Percentiles rank a stretch among this genome's conserved stretches.
phyloP scores from a whole-genome alignment of 805 yeast genomes.

The Kurtzmaniella cleridarum region DNA sequence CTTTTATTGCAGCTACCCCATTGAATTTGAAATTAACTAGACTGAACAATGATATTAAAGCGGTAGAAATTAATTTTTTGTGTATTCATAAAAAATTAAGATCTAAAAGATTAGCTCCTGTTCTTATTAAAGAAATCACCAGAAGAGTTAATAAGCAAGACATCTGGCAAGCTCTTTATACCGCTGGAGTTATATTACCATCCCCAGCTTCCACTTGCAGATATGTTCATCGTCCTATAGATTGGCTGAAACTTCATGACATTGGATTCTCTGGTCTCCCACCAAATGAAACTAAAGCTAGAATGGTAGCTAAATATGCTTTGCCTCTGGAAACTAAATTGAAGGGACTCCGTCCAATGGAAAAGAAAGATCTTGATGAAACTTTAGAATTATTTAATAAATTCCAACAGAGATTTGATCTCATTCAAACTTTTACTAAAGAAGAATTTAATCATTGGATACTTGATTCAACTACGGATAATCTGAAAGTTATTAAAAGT shows the following conservation, averaged over 20 bases:
- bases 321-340: conserved; percentile 48
- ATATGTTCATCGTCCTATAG: conserved; percentile 88
- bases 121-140: conserved; percentile 88
- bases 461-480: conserved; percentile 39
- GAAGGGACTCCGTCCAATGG: conserved; percentile 55
- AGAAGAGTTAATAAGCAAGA: conserved; percentile 79
- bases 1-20: conserved; percentile 91
- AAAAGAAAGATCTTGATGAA: conserved; percentile 55
- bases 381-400: conserved; percentile 53
- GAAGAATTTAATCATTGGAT: conserved; percentile 82
- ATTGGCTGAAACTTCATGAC: conserved; percentile 85
- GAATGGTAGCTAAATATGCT: conserved; percentile 58
- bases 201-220: conserved; percentile 87
- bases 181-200: conserved; percentile 89
- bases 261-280: conserved; percentile 89
- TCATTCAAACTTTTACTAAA: conserved; percentile 62
- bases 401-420: conserved; percentile 67
- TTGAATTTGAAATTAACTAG: conserved; percentile 57
- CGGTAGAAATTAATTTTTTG: conserved; percentile 88
- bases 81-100: conserved; percentile 93
- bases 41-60: conserved; percentile 39
- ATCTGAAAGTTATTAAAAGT: conserved; percentile 59
- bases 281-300: conserved; percentile 55
- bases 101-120: conserved; percentile 91
- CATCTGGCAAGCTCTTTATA: conserved; percentile 94